Base-by-base conservation (phyloP, 805 yeast genomes). In the Candida ficus region DNA sequence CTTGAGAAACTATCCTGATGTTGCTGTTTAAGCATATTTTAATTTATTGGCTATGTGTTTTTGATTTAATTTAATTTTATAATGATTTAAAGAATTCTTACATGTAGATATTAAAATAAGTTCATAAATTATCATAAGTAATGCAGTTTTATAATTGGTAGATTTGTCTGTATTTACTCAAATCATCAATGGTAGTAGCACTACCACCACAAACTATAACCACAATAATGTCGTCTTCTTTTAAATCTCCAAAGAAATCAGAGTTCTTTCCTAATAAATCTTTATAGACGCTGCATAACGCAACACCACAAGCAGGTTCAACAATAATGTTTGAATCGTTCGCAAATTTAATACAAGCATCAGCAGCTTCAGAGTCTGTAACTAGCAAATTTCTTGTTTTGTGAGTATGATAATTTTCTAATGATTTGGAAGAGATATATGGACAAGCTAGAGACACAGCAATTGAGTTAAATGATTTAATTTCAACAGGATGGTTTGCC, bases 271-370 rank as follows among this genome's bases (percentile, higher is more conserved):
- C 43, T 29, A 71, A 44, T 18, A 61, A 41, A 5, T 54, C 58
- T 34, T 68, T 54, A 49, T 70, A 73, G n/a, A 69, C 71, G 16
- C 78, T 66, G 18, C 80, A 71, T 22, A 82, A 56, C 0, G 86
- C 76, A 2, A 84, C 84, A 4, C 87, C 87, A 57, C 88, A 82
- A 1, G 88, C 88, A 0, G 87, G 87, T 55, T 82, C 88, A 0
- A 79, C 74, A 19, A 76, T 60, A 34, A 65, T 62, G 41, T 73
- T 72, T 46, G 67, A 76, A 42, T 76, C 77, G 3, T 65, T 53
- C 7, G 78, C 73, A 49, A 71, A 78, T 32, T 58, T 63, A 20
- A 76, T 51, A 37, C 80, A 69, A 1, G 82, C 76, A 13, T 58
- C 57, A 0, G 80, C 68, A 1, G 85, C 80, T 29, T 79, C 78